Base-by-base conservation (phyloP, 306 rosid genomes). In the Sicyos baderoa region DNA sequence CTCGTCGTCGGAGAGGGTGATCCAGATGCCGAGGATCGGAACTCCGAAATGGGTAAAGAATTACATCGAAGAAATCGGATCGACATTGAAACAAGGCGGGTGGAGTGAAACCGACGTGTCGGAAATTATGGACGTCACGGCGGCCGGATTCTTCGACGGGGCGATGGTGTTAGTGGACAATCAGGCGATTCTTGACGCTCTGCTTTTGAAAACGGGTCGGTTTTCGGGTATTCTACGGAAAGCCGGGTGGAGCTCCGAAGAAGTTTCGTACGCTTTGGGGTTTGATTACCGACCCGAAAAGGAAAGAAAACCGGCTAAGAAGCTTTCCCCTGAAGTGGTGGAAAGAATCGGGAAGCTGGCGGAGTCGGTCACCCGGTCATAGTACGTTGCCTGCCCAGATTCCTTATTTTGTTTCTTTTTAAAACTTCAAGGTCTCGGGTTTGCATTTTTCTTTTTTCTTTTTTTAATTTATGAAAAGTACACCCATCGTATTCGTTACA, bases 191-290 rank as follows among this genome's bases (percentile, higher is more conserved):
- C 79, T 88, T 0, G 99, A 94, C 71, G 97, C 97, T 52, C 80
- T 94, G 48, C 85, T 94, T 1, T 60, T 94, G 44, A 90, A 94
- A 83, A 84, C 87, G 45, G 95, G 86, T 75, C 76, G 81, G 79
- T 84, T 80, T 57, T 88, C 99, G 54, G 97, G 88, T 4, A 78
- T 87, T 32, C 97, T 94, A 25, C 90, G 97, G 1, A 88, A 88
- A 76, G 87, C 99, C 1, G 99, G 99, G 56, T 94, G 99, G 99
- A 94, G 96, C 95, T 86, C 99, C 73, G 99, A 90, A 50, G 99
- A 90, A 54, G 99, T 94, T 0, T 84, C 96, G 5, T 95, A 90
- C 19, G 99, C 96, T 2, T 64, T 94, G 60, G 97, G 99, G 2
- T 94, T 94, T 17, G 91, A 94, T 68, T 85, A 85, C 69, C 97